Conservation (phyloP, 805 yeast genomes). For the Starmerella roubikii region DNA sequence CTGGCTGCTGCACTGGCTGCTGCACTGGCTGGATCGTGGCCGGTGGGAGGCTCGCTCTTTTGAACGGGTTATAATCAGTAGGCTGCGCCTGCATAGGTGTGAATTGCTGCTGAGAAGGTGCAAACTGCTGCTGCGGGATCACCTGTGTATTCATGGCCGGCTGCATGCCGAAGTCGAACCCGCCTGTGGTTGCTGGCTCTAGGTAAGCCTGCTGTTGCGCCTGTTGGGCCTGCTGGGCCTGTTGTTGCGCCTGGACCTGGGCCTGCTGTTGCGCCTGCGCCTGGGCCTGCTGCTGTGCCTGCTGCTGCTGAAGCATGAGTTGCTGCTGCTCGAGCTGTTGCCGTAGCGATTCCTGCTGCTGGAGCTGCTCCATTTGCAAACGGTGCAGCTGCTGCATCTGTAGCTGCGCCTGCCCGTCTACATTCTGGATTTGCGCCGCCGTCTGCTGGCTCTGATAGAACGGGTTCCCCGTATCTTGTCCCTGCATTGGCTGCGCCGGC, state of each 20-base stretch:
- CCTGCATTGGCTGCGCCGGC: neutral
- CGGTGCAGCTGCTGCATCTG: conserved; percentile 24
- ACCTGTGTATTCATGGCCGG: conserved; percentile 3
- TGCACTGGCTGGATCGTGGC: conserved; percentile 1
- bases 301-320: conserved; percentile 16
- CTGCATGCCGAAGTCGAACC: conserved; percentile 11
- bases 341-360: conserved; percentile 20
- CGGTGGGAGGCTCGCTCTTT: neutral
- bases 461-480: conserved; percentile 9
- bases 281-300: conserved; percentile 10
- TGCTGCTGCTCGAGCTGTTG: conserved; percentile 20
- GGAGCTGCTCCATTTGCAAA: conserved; percentile 21
- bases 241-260: conserved; percentile 15
- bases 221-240: conserved; percentile 4
- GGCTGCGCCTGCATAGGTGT: conserved; percentile 5
- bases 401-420: conserved; percentile 20
- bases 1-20: conserved; percentile 2
- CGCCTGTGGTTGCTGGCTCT: conserved; percentile 12
- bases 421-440: conserved; percentile 18
- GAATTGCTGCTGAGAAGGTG: conserved; percentile 17
- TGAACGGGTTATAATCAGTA: neutral
- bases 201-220: conserved; percentile 8
- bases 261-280: conserved; percentile 19
- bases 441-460: conserved; percentile 18
- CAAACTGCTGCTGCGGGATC: conserved; percentile 18